Evolutionary conservation across 306 rosid genomes (phyloP).

Genomic region (Cyamopsis tetragonoloba): DNA sequence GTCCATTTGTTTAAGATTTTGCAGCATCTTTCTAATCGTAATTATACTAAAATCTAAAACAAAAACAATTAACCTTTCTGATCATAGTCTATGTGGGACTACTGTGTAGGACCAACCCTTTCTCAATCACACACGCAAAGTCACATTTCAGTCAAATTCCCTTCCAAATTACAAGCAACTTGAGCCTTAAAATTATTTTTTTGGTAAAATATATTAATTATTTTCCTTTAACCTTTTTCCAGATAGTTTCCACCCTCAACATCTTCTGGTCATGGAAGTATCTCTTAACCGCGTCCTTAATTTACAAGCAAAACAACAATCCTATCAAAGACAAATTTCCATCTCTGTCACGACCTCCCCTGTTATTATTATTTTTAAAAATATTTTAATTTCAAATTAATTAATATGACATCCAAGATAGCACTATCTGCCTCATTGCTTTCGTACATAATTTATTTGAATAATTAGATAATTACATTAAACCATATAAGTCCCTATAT

Average conservation of each 20-base stretch:
- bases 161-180: constrained; percentile 31
- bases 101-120: constrained; percentile 26
- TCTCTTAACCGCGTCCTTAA: constrained; percentile 15
- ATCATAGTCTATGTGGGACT: constrained; percentile 21
- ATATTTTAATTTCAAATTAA: constrained; percentile 32
- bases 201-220: too few relatives aligned
- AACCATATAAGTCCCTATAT: constrained; percentile 60
- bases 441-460: constrained; percentile 2
- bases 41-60: too few relatives aligned
- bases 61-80: too few relatives aligned
- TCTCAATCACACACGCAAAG: background rate
- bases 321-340: constrained; percentile 27
- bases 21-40: too few relatives aligned
- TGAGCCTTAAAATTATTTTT: constrained; percentile 22
- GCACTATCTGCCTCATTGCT: background rate
- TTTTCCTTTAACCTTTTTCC: too few relatives aligned
- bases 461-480: constrained; percentile 20
- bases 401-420: constrained; percentile 5
- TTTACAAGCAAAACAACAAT: background rate
- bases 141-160: constrained; percentile 30
- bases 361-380: background rate
- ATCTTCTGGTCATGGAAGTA: constrained; percentile 27
- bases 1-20: too few relatives aligned
- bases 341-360: background rate
- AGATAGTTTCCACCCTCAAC: constrained; percentile 51